Evolutionary conservation across 768 basidiomycete species (phyloP).

Genomic region (Collybia sp.): DNA sequence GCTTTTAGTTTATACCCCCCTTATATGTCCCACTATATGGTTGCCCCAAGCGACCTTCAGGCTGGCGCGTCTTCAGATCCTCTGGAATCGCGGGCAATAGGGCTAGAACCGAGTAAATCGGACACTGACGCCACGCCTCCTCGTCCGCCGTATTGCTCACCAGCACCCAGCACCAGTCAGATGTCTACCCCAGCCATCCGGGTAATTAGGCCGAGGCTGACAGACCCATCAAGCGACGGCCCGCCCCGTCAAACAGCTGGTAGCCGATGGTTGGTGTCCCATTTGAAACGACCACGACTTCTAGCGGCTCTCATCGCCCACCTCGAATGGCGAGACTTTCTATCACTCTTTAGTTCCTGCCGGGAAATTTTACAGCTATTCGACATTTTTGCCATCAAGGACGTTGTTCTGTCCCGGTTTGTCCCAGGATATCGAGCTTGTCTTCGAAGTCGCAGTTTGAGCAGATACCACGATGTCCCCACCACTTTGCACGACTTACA

Average conservation of each 20-base stretch:
- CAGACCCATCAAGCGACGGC: neutral
- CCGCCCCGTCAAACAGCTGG: neutral
- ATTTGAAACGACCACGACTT: slow-evolving; percentile 13
- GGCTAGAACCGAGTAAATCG: no score
- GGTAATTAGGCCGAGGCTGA: neutral
- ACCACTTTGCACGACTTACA: slow-evolving; percentile 57
- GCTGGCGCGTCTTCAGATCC: no score
- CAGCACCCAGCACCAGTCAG: no score
- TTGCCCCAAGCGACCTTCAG: no score
- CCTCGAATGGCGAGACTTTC: slow-evolving; percentile 33
- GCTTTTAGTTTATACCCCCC: no score
- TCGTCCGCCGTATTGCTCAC: no score
- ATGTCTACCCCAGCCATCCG: no score
- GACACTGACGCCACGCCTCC: no score
- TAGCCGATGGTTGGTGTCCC: slow-evolving; percentile 3
- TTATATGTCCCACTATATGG: no score
- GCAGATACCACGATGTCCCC: slow-evolving; percentile 39
- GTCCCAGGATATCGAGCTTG: slow-evolving; percentile 54
- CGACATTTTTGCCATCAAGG: slow-evolving; percentile 19
- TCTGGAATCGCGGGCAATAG: no score
- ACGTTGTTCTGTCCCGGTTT: slow-evolving; percentile 41
- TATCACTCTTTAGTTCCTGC: slow-evolving; percentile 35
- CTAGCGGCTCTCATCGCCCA: slow-evolving; percentile 22
- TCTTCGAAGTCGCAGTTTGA: slow-evolving; percentile 33
- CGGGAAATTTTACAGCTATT: slow-evolving; percentile 25